A percentile compares a stretch with the other conserved stretches of the same genome.
These are phyloP conservation scores for Spathaspora girioi DNA, from an alignment of 805 yeast species.

Conservation along the genomic window DNA sequence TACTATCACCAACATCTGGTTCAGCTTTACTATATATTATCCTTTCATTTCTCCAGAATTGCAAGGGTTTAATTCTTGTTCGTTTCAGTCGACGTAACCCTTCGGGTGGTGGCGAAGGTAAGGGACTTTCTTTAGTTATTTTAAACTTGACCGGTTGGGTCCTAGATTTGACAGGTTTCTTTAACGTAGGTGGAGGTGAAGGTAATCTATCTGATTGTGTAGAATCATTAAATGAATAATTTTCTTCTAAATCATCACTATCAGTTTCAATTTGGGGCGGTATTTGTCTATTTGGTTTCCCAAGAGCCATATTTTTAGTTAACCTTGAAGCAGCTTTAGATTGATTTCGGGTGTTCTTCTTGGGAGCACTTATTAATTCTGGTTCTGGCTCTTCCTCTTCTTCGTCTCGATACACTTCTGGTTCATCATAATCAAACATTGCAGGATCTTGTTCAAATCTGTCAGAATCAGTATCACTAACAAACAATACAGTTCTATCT, in stretches of 20 bases:
- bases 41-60: conserved; percentile 55
- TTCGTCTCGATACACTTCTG: not conserved
- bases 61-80: conserved; percentile 65
- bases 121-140: conserved; percentile 10
- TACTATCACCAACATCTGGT: conserved; percentile 41
- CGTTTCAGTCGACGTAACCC: conserved; percentile 64
- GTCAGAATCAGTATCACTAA: conserved; percentile 10
- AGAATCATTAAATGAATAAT: conserved; percentile 8
- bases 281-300: conserved; percentile 6
- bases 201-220: not conserved
- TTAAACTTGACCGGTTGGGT: conserved; percentile 19
- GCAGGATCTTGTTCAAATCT: conserved; percentile 3
- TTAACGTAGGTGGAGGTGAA: conserved; percentile 1
- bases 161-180: conserved; percentile 6
- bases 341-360: not conserved
- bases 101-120: conserved; percentile 42
- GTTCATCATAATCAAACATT: not conserved
- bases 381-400: not conserved
- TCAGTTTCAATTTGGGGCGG: not conserved
- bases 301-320: conserved; percentile 33
- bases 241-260: not conserved
- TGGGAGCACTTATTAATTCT: conserved; percentile 6
- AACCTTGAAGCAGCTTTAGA: conserved; percentile 14
- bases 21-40: conserved; percentile 50
- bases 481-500: conserved; percentile 2